phyloP scores from a whole-genome alignment of 78 protist genomes.

The Emiliania huxleyi region DNA sequence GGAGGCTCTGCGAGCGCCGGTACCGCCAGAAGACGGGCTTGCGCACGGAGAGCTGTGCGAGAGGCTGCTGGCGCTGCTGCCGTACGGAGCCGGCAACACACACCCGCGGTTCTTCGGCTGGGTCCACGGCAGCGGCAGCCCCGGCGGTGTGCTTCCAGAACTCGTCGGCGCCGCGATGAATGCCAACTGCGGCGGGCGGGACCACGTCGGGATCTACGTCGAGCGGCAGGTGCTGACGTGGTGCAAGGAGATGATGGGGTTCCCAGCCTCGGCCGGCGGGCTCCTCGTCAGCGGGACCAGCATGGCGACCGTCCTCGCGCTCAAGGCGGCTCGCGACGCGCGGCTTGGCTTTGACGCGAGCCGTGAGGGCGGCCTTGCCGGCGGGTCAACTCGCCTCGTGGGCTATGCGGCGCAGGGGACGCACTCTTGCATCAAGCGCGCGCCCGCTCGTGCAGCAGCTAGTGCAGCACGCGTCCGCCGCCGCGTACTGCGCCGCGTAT shows the following conservation, averaged over 20 bases:
- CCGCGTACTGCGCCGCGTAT: too few relatives aligned
- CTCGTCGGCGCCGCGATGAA: not conserved
- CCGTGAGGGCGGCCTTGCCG: too few relatives aligned
- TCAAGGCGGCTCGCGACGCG: too few relatives aligned
- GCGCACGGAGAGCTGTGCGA: not conserved
- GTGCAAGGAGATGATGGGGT: not conserved
- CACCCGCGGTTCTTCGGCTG: conserved; percentile 7
- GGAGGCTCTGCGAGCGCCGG: not conserved
- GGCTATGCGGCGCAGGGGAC: not conserved
- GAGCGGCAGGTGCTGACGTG: not conserved
- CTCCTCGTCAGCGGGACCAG: not conserved
- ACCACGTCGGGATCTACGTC: not conserved
- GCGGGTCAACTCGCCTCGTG: not conserved
- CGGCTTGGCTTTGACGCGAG: too few relatives aligned
- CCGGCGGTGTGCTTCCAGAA: not conserved
- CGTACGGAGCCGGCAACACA: not conserved
- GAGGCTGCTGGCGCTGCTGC: not conserved
- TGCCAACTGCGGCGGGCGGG: not conserved
- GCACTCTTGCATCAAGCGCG: not conserved
- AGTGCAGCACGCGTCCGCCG: too few relatives aligned
- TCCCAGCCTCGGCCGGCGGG: not conserved
- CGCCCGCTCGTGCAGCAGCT: too few relatives aligned
- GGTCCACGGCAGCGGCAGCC: not conserved
- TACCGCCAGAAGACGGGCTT: not conserved
- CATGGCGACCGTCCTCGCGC: not conserved